Evolutionary conservation across 352 stramenopile genomes (phyloP), one percentile per base, ranked within the genome.

Genomic region (Thalassiosira hispida): DNA sequence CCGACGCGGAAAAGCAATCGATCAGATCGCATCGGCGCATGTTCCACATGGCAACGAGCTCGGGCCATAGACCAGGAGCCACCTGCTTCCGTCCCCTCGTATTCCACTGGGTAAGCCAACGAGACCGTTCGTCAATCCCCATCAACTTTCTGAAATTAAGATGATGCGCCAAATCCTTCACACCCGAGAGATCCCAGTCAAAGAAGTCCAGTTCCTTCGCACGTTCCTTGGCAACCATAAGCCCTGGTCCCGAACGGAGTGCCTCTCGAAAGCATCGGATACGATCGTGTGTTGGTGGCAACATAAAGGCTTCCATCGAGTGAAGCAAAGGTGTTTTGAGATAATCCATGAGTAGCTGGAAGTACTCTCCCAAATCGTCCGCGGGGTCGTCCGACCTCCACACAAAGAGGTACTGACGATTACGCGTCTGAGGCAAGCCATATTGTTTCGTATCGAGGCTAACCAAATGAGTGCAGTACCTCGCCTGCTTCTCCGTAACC

Each of bases 381-480:
- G 55, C 33, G 14, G 69, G 65, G 42, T 87, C 77, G 52, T 88
- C 76, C 1, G 82, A 78, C 42, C 72, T 73, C 72, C 79, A 89
- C 8, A 89, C 81, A 62, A 89, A 83, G 31, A 91, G 55, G 64
- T 91, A 91, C 52, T 79, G 44, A 7, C 86, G 83, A 11, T 86
- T 81, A 7, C 86, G 74, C 44, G 88, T 92, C 49, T 94, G 86
- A n/a, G 85, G 83, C 42, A 92, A 74, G 62, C 87, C 88, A 68
- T 91, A 92, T 18, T 83, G 9, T 65, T 92, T 94, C 5, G 89
- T 92, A 67, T 94, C 89, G 27, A 94, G 47, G 29, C 72, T 57
- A 14, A 79, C 60, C 22, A 90, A 78, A 47, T 78, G 73, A 51
- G 86, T 80, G 63, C 72, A 73, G 74, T 92, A 94, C 27, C 75